Conservation (phyloP, 2,329 filamentous ascomycete genomes). For the Colletotrichum karsti region DNA sequence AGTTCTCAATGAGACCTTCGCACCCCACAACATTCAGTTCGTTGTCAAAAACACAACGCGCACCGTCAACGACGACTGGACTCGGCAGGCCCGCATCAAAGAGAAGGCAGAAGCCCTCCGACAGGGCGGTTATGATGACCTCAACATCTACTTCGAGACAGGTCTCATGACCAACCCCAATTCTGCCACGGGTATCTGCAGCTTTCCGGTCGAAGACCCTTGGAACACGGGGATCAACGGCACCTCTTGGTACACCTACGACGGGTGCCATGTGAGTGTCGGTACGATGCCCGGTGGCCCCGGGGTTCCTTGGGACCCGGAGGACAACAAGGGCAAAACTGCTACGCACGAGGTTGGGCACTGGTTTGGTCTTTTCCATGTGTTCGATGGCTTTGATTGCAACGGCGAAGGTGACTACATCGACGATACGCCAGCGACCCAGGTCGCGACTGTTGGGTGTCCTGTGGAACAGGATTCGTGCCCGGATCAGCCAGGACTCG, state of each 20-base stretch:
- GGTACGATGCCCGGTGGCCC: constrained; percentile 29
- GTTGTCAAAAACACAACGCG: constrained; percentile 5
- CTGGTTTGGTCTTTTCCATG: constrained; percentile 53
- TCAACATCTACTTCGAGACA: constrained; percentile 52
- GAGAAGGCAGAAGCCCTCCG: constrained; percentile 32
- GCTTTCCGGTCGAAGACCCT: constrained; percentile 42
- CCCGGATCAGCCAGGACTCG: constrained; percentile 32
- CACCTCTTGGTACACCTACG: constrained; percentile 18
- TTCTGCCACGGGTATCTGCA: constrained; percentile 47
- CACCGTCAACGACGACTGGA: constrained; percentile 24
- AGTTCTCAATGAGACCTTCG: constrained; percentile 22
- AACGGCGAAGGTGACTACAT: constrained; percentile 41
- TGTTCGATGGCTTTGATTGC: constrained; percentile 46
- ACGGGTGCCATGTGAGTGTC: constrained; percentile 30
- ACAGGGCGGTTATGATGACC: constrained; percentile 44
- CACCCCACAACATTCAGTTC: constrained; percentile 21
- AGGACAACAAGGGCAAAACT: constrained; percentile 33
- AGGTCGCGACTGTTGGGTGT: constrained; percentile 37
- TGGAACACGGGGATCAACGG: constrained; percentile 23
- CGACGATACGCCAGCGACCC: constrained; percentile 41
- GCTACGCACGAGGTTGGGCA: constrained; percentile 50
- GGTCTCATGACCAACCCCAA: constrained; percentile 23
- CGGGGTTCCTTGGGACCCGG: constrained; percentile 24
- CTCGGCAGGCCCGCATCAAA: constrained; percentile 8
- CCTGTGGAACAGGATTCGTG: constrained; percentile 39